These are phyloP conservation scores for Musa balbisiana DNA, from an alignment of 202 grass and related monocot species.

Conservation along the genomic window DNA sequence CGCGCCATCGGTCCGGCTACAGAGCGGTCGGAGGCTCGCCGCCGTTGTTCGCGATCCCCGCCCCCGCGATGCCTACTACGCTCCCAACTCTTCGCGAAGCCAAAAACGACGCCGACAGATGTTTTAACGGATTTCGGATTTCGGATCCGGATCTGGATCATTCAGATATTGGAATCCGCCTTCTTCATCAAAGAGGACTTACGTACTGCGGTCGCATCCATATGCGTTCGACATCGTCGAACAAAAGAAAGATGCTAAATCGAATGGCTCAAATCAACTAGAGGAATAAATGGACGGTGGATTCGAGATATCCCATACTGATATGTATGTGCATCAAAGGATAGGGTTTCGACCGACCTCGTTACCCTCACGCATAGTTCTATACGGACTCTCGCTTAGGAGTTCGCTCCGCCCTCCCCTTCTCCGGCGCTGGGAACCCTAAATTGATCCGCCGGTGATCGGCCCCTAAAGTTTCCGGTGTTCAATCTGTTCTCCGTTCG, in stretches of 20 bases:
- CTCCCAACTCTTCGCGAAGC: too few relatives aligned
- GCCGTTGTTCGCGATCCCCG: too few relatives aligned
- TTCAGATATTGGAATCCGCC: neutral
- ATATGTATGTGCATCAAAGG: neutral
- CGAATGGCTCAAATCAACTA: neutral
- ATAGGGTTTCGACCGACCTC: neutral
- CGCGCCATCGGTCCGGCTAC: too few relatives aligned
- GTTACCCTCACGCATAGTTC: constrained; percentile 1
- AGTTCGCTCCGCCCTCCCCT: neutral
- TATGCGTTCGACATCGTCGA: too few relatives aligned
- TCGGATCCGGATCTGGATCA: neutral
- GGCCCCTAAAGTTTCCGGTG: neutral
- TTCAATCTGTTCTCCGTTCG: neutral
- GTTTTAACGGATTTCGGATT: neutral
- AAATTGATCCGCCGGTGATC: neutral
- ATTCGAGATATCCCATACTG: neutral
- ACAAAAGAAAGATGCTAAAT: neutral
- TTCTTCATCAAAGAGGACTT: neutral
- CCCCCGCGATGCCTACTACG: too few relatives aligned
- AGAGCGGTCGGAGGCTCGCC: too few relatives aligned
- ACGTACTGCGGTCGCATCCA: neutral
- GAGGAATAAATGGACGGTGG: neutral
- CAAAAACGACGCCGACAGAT: too few relatives aligned
- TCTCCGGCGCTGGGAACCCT: neutral
- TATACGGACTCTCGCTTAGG: constrained; percentile 14